Percentiles rank a stretch among this genome's conserved stretches.
phyloP scores from a whole-genome alignment of 2,329 filamentous ascomycete genomes.

The Raffaelea albimanens region DNA sequence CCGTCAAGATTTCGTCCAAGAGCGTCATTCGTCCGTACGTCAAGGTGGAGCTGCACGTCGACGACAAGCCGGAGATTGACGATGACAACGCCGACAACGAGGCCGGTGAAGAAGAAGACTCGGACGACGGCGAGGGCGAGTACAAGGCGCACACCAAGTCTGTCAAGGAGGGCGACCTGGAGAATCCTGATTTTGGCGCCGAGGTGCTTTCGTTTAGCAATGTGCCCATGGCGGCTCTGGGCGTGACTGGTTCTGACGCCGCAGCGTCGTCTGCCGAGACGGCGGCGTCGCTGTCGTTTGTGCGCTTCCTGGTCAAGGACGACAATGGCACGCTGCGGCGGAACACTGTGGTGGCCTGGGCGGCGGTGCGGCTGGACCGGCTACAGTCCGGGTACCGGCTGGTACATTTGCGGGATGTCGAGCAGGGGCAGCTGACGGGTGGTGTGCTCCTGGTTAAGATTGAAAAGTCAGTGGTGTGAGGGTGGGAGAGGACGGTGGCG shows the following conservation, averaged over 20 bases:
- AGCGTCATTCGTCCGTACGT: conserved; percentile 67
- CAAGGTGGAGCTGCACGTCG: conserved; percentile 75
- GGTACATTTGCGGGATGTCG: conserved; percentile 60
- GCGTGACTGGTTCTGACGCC: conserved; percentile 26
- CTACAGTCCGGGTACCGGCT: conserved; percentile 68
- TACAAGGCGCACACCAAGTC: conserved; percentile 40
- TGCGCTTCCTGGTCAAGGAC: conserved; percentile 80
- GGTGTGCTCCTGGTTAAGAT: conserved; percentile 69
- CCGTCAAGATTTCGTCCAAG: background rate
- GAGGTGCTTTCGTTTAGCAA: conserved; percentile 49
- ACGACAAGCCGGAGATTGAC: conserved; percentile 30
- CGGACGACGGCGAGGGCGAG: conserved; percentile 44
- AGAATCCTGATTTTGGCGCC: conserved; percentile 52
- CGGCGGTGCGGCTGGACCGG: conserved; percentile 76
- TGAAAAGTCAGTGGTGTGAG: conserved; percentile 39
- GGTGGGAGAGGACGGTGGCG: background rate
- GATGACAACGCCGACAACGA: conserved; percentile 14
- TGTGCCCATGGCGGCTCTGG: conserved; percentile 35
- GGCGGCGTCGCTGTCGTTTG: conserved; percentile 61
- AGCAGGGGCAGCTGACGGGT: conserved; percentile 52
- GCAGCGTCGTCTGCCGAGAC: conserved; percentile 28
- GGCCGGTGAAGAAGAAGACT: conserved; percentile 27
- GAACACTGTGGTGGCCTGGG: conserved; percentile 79
- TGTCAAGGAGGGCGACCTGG: conserved; percentile 13
- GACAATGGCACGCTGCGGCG: conserved; percentile 58